Base-by-base conservation (phyloP, 129 eudicot species). In the Rutidosis leptorrhynchoides region DNA sequence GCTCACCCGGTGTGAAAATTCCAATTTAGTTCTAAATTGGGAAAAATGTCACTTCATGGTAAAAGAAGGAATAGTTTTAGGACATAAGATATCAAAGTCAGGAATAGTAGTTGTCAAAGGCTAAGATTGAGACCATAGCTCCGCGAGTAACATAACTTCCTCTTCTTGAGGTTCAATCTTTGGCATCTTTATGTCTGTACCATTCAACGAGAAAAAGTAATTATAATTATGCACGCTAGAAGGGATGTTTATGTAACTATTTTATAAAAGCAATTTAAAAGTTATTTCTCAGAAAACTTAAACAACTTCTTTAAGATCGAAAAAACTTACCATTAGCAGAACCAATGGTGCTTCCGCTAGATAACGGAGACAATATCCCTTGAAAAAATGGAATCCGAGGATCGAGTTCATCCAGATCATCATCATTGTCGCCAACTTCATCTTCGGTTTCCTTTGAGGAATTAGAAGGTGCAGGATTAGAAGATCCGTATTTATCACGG, bases 141-240 rank as follows among this genome's bases (percentile, higher is more conserved):
- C 95, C 67, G 80, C 53, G 8, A 83, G 65, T 16, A 78, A 65
- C 63, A 88, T 64, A 52, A 84, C 98, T 71, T 92, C 96, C 67
- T 88, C 91, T 57, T 85, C 85, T 67, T 81, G 76, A 2, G 96
- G 87, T 54, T 83, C 71, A 72, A 67, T 81, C 72, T 81, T 74
- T 0, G 93, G 94, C 61, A 91, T 59, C 83, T 87, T 83, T 73
- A 83, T 91, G 28, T 86, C 97, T 90, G 83, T 57, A 78, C 25
- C 58, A 51, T 12, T 68, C 29, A 67, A 4, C n/a, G 5, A 20
- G 30, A 29, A 22, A 7, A 60, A 30, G 3, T 11, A 2, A 40
- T 2, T n/a, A n/a, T n/a, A n/a, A n/a, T n/a, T n/a, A n/a, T n/a
- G n/a, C n/a, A n/a, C n/a, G n/a, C n/a, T n/a, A n/a, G n/a, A n/a